These are phyloP conservation scores for Serendipita sp. DNA, from an alignment of 768 basidiomycete species.

Conservation along the genomic window DNA sequence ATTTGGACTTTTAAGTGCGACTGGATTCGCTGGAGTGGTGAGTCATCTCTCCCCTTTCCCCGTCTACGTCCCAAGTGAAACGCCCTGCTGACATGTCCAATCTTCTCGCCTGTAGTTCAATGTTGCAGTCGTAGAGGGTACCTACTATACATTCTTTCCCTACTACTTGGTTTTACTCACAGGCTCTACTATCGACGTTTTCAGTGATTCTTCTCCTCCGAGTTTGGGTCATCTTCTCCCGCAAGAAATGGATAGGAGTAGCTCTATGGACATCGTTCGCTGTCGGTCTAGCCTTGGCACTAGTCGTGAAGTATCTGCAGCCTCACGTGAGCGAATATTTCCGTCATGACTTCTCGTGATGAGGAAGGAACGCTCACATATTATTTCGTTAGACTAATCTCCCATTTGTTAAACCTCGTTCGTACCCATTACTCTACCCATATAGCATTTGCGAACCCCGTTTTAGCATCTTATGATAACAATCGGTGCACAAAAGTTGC, in stretches of 20 bases:
- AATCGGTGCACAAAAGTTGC: not conserved
- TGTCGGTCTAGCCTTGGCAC: not conserved
- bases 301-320: conserved; percentile 2
- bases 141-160: too few species aligned
- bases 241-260: not conserved
- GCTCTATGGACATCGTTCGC: not conserved
- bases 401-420: not conserved
- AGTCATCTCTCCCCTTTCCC: not conserved
- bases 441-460: not conserved
- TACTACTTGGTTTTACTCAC: not conserved
- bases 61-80: too few species aligned
- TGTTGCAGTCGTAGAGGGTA: conserved; percentile 2
- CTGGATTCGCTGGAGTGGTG: conserved; percentile 1
- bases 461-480: not conserved
- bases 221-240: not conserved
- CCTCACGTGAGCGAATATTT: not conserved
- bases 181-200: not conserved
- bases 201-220: not conserved
- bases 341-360: too few species aligned
- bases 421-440: not conserved
- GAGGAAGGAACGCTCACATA: too few species aligned
- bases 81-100: not conserved
- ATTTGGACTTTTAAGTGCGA: not conserved
- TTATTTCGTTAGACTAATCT: not conserved
- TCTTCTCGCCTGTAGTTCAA: not conserved